Conservation (phyloP, 2,329 filamentous ascomycete species). For the Claviceps maximensis region DNA sequence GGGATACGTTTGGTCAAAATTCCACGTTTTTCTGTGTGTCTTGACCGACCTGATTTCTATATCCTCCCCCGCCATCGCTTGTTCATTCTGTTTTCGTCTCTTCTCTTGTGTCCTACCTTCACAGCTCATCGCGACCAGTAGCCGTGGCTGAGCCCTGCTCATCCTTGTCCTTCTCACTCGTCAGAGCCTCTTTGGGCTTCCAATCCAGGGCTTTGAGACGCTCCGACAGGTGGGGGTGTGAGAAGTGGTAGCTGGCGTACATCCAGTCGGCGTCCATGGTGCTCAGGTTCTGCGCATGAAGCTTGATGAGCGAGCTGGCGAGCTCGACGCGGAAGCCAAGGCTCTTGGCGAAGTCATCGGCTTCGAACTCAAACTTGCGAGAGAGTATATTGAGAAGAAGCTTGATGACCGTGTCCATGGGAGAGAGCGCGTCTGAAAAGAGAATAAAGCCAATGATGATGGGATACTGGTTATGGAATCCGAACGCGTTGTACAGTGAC, state of each 20-base stretch:
- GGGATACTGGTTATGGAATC: conserved; percentile 69
- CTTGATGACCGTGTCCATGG: conserved; percentile 91
- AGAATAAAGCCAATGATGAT: conserved; percentile 96
- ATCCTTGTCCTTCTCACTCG: conserved; percentile 26
- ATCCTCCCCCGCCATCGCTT: background rate
- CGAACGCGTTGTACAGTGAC: conserved; percentile 82
- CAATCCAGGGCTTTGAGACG: conserved; percentile 82
- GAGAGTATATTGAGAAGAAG: conserved; percentile 92
- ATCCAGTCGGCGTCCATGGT: conserved; percentile 98
- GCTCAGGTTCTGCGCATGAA: conserved; percentile 95
- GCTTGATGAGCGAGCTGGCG: conserved; percentile 80
- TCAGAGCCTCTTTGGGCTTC: conserved; percentile 47
- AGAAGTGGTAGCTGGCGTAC: conserved; percentile 98
- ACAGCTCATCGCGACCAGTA: conserved; percentile 62
- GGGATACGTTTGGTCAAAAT: background rate
- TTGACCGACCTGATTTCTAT: background rate
- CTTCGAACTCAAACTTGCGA: conserved; percentile 90
- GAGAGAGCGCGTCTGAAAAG: conserved; percentile 90
- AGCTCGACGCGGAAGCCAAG: conserved; percentile 78
- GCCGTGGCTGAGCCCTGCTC: conserved; percentile 46
- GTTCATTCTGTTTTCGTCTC: background rate
- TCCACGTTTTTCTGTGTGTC: background rate
- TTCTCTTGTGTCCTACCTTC: background rate
- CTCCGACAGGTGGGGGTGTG: conserved; percentile 91
- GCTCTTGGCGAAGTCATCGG: conserved; percentile 74